Conservation (phyloP, 1,284 basidiomycete genomes). For the Puccinia coronata region DNA sequence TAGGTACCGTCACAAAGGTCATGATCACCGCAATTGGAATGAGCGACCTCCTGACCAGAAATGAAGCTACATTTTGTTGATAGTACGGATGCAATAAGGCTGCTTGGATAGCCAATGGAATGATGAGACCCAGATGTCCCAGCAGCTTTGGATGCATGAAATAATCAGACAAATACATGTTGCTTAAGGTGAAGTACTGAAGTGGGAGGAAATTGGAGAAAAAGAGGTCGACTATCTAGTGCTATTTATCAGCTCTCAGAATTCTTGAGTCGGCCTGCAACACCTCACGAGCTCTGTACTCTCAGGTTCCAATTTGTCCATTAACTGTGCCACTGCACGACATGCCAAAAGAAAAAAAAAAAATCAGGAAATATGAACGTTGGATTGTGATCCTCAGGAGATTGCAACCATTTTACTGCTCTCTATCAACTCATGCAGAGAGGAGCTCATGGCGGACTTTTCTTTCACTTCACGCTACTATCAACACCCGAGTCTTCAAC, state of each 20-base stretch:
- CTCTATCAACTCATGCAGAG: neutral
- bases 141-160: conserved; percentile 36
- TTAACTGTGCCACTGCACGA: neutral
- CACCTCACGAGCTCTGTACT: neutral
- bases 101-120: conserved; percentile 45
- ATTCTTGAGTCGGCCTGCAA: neutral
- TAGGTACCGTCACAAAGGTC: conserved; percentile 28
- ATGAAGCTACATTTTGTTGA: conserved; percentile 28
- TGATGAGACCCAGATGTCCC: conserved; percentile 33
- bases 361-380: conserved; percentile 14
- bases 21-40: conserved; percentile 34
- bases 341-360: neutral
- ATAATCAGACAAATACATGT: neutral
- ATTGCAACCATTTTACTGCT: conserved; percentile 1
- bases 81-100: conserved; percentile 45
- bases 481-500: neutral
- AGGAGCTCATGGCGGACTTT: neutral
- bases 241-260: conserved; percentile 17
- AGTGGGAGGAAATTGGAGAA: neutral
- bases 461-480: neutral
- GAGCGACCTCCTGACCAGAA: conserved; percentile 28
- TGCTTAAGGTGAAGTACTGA: neutral
- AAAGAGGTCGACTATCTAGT: neutral
- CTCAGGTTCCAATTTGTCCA: neutral
- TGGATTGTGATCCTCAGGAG: conserved; percentile 26